Evolutionary conservation across 1,139 yeast genomes (phyloP).

Genomic region (Hanseniaspora sp.): DNA sequence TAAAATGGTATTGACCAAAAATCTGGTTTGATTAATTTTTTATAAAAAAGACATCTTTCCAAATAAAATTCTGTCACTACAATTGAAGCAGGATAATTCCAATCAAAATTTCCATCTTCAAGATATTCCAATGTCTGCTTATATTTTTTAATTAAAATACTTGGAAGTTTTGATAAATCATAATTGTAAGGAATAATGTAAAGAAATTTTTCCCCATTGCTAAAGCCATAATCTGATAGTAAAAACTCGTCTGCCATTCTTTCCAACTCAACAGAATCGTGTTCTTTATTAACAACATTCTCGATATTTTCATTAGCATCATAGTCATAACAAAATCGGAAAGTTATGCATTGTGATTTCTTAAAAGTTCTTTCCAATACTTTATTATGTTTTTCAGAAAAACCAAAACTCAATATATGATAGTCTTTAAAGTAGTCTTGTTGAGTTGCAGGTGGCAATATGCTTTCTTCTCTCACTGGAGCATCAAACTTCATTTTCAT

Average conservation of each 20-base stretch:
- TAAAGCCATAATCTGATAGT: neutral
- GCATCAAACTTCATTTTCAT: neutral
- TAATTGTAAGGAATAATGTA: conserved; percentile 1
- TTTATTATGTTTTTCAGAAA: conserved; percentile 4
- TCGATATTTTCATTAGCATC: too few relatives aligned
- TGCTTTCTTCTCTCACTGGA: neutral
- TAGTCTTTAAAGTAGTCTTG: conserved; percentile 4
- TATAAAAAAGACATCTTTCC: conserved; percentile 14
- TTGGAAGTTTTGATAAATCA: neutral
- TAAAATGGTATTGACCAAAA: conserved; percentile 11
- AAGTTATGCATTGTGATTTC: conserved; percentile 2
- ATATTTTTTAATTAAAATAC: neutral
- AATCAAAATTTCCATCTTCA: neutral
- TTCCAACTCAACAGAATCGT: neutral
- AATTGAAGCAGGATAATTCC: neutral
- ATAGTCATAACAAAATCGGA: neutral
- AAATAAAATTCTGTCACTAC: conserved; percentile 13
- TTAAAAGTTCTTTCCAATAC: conserved; percentile 8
- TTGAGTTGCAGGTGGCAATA: neutral
- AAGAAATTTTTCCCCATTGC: neutral
- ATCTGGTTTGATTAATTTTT: conserved; percentile 1
- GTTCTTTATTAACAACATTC: neutral
- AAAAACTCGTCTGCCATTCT: neutral
- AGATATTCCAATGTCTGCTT: neutral
- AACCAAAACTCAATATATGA: conserved; percentile 11